Evolutionary conservation across 805 yeast species (phyloP).

Genomic region (Sungouiella blattae): DNA sequence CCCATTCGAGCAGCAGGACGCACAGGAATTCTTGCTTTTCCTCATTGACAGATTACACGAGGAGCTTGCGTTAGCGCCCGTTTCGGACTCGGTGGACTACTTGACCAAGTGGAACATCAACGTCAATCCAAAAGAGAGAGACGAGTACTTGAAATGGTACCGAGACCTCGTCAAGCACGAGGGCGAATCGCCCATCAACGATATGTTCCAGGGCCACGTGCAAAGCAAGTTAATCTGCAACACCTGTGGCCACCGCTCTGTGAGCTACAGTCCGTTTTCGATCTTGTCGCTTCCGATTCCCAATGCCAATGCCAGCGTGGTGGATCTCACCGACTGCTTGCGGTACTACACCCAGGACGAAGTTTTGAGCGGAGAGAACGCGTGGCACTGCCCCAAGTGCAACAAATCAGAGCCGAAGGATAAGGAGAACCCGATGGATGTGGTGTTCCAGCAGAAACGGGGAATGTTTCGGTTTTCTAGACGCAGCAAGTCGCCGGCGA

Average conservation of each 20-base stretch:
- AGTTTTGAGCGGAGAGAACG: slow-evolving; percentile 66
- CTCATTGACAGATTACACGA: slow-evolving; percentile 66
- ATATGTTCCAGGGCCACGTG: slow-evolving; percentile 68
- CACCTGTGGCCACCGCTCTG: slow-evolving; percentile 59
- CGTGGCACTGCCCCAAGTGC: slow-evolving; percentile 84
- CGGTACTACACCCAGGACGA: slow-evolving; percentile 61
- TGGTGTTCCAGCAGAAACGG: slow-evolving; percentile 34
- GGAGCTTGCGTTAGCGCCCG: slow-evolving; percentile 44
- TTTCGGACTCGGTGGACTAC: slow-evolving; percentile 17
- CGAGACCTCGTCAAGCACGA: slow-evolving; percentile 46
- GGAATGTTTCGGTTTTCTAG: slow-evolving; percentile 34
- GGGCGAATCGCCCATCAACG: slow-evolving; percentile 66
- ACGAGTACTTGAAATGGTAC: slow-evolving; percentile 64
- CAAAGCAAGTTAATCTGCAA: slow-evolving; percentile 62
- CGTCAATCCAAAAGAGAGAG: slow-evolving; percentile 29
- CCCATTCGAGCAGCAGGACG: slow-evolving; percentile 77
- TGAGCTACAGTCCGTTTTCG: slow-evolving; percentile 59
- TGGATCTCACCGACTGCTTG: slow-evolving; percentile 61
- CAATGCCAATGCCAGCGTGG: slow-evolving; percentile 13
- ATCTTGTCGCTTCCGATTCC: slow-evolving; percentile 65
- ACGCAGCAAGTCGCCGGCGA: slow-evolving; percentile 34
- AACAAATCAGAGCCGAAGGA: slow-evolving; percentile 21
- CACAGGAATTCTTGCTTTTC: slow-evolving; percentile 71
- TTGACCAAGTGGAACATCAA: slow-evolving; percentile 30
- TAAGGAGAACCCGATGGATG: slow-evolving; percentile 15